These are phyloP conservation scores for Limonium bicolor DNA, from an alignment of 148 eudicot species.

Conservation along the genomic window DNA sequence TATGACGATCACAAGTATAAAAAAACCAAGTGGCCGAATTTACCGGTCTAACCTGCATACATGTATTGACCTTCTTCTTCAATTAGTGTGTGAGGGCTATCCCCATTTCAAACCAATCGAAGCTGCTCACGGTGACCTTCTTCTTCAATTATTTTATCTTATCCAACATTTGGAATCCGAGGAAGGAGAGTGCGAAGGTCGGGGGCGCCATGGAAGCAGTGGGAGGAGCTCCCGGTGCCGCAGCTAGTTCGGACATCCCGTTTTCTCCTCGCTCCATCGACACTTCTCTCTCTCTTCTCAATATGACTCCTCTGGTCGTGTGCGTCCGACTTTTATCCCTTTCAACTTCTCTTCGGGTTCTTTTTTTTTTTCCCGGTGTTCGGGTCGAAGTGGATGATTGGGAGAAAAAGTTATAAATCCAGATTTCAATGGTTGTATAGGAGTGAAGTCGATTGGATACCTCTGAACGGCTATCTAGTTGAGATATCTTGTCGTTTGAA, in stretches of 20 bases:
- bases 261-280: slow-evolving; percentile 56
- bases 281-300: slow-evolving; percentile 56
- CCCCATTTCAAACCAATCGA: no score
- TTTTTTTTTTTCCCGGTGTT: neutral
- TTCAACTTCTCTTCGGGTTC: neutral
- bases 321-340: slow-evolving; percentile 11
- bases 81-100: no score
- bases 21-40: no score
- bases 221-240: slow-evolving; percentile 15
- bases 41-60: no score
- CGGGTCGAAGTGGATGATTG: neutral
- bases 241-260: slow-evolving; percentile 25
- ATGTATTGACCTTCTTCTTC: no score
- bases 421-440: neutral
- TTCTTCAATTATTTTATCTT: no score
- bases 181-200: slow-evolving; percentile 37
- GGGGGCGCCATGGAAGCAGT: slow-evolving; percentile 49
- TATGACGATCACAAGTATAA: no score
- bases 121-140: no score
- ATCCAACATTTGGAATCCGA: no score
- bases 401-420: neutral
- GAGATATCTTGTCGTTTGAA: neutral
- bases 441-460: neutral
- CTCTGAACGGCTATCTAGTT: neutral
- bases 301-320: slow-evolving; percentile 66